Percentiles rank a stretch among this genome's conserved stretches.
Evolutionary conservation across 1,284 basidiomycete species (phyloP).

Genomic region (Rugiboletus extremiorientalis): DNA sequence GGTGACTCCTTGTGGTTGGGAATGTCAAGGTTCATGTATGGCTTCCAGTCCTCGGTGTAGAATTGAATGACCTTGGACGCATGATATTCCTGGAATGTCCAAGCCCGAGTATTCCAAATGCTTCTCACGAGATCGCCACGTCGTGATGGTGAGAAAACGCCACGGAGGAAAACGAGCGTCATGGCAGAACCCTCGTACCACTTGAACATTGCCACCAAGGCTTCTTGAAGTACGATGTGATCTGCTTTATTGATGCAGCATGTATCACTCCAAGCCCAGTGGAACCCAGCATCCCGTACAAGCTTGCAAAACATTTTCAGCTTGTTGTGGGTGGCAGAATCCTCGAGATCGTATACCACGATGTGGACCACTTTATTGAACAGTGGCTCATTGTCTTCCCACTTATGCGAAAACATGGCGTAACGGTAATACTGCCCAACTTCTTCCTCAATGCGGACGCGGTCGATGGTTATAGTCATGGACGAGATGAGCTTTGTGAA

Average conservation of each 20-base stretch:
- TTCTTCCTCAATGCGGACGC: background rate
- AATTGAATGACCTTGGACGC: background rate
- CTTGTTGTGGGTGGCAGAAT: background rate
- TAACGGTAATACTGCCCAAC: background rate
- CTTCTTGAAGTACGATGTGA: constrained; percentile 1
- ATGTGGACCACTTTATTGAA: background rate
- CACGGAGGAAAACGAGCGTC: constrained; percentile 1
- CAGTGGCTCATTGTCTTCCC: constrained; percentile 8
- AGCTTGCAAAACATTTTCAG: constrained; percentile 5
- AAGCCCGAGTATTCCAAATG: constrained; percentile 5
- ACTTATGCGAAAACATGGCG: constrained; percentile 3
- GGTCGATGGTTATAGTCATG: background rate
- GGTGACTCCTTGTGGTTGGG: background rate
- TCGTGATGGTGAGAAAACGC: background rate
- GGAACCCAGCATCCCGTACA: background rate
- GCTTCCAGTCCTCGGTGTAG: constrained; percentile 1
- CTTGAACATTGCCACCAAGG: constrained; percentile 6
- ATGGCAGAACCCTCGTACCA: constrained; percentile 4
- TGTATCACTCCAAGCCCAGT: background rate
- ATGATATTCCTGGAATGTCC: constrained; percentile 7
- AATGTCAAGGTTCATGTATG: background rate
- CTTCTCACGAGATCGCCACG: constrained; percentile 3
- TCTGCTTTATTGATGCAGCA: constrained; percentile 3
- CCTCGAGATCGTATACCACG: background rate
- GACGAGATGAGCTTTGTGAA: background rate